phyloP scores from a whole-genome alignment of 306 rosid genomes.

The Prunus armeniaca region DNA sequence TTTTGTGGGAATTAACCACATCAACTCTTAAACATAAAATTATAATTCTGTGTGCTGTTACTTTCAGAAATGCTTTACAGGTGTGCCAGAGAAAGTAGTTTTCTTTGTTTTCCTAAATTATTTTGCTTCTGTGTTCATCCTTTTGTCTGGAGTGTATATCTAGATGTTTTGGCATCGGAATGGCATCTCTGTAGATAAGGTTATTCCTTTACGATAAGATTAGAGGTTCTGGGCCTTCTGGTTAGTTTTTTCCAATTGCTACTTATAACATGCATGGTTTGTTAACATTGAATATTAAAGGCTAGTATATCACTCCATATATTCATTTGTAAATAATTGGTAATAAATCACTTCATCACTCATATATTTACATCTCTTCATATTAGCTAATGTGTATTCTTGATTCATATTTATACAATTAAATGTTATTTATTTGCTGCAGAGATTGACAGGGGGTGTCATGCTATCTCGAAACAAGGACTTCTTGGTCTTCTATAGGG shows the following conservation, averaged over 20 bases:
- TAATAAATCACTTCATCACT: not conserved
- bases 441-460: conserved; percentile 88
- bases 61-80: not conserved
- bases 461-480: conserved; percentile 92
- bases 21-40: not conserved
- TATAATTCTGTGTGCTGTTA: not conserved
- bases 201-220: not conserved
- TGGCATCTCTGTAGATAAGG: not conserved
- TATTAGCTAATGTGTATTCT: not conserved
- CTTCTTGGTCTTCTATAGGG: conserved; percentile 87
- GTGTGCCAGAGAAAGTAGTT: not conserved
- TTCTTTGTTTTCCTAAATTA: not conserved
- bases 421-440: conserved; percentile 30
- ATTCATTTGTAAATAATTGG: not conserved
- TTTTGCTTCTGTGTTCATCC: not conserved
- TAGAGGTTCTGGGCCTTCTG: not conserved
- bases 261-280: conserved; percentile 3
- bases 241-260: not conserved
- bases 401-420: not conserved
- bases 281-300: conserved; percentile 12
- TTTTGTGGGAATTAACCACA: not conserved
- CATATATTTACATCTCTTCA: not conserved
- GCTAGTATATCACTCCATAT: not conserved
- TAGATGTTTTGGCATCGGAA: not conserved
- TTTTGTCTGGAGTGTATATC: not conserved